Evolutionary conservation across 2,329 filamentous ascomycete species (phyloP), one percentile per base, ranked within the genome.

Genomic region (Ascomycota sp.): DNA sequence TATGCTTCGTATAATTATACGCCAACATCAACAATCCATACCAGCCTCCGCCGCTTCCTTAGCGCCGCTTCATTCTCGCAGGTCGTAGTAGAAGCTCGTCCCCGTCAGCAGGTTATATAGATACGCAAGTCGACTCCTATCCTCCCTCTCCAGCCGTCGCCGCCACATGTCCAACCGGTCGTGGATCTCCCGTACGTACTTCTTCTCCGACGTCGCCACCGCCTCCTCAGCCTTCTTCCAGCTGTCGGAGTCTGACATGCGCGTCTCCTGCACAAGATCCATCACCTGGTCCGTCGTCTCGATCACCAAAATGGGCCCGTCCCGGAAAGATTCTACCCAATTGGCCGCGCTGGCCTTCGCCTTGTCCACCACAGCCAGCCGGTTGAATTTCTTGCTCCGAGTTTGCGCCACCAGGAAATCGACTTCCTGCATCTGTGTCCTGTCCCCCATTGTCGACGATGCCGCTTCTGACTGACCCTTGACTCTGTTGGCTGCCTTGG

Each of bases 81-180:
- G 53, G 52, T 93, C 83, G 50, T 93, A 93, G 46, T 86, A 81
- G 30, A 93, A 65, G 47, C 80, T 85, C 34, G 66, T 75, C 0
- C 77, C 79, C 8, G 81, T 91, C 35, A 83, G 63, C 42, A 91
- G 93, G 43, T 93, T 93, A 53, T 92, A 93, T 30, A 94, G 67
- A 52, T 92, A 92, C 8, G 80, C 78, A 47, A 85, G 79, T 28
- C 68, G 65, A 17, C 65, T 63, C 7, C 61, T 65, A 4, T 60
- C 48, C 37, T 59, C 57, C 35, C 39, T 53, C 56, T 57, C 63
- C 53, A 59, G 73, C 59, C 47, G 64, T 53, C 39, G 59, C 51
- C 47, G 69, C 69, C 58, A 89, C 52, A 42, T 65, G 53, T 45
- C 56, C 31, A 94, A 59, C 49, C 86, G 59, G 35, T 82, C 76